Conservation (phyloP, 2,329 filamentous ascomycete species). For the Dryadomyces sulphureus region DNA sequence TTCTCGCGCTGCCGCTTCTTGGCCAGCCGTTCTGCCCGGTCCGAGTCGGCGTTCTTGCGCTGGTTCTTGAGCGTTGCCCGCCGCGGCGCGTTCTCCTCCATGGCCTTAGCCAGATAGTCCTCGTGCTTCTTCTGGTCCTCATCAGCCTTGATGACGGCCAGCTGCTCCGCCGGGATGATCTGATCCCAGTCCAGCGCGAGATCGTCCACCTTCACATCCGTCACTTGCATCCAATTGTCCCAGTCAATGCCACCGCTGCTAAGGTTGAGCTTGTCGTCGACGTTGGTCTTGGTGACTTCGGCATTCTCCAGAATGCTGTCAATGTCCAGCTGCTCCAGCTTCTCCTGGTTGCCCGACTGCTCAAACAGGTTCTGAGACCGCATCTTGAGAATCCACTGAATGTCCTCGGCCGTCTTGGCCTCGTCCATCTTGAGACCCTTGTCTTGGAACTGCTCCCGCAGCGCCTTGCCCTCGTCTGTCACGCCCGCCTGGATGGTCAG, state of each 20-base stretch:
- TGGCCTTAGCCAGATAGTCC: conserved; percentile 64
- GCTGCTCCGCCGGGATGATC: conserved; percentile 87
- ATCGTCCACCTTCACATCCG: conserved; percentile 87
- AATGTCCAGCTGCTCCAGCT: conserved; percentile 92
- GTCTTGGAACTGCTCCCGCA: conserved; percentile 61
- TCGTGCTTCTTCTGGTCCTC: conserved; percentile 76
- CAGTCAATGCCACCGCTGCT: conserved; percentile 74
- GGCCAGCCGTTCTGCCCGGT: conserved; percentile 47
- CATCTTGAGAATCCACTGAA: conserved; percentile 90
- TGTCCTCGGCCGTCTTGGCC: conserved; percentile 83
- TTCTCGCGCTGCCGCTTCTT: conserved; percentile 53
- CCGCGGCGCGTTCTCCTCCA: conserved; percentile 75
- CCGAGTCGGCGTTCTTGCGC: conserved; percentile 33
- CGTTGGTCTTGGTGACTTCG: conserved; percentile 91
- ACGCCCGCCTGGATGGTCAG: conserved; percentile 95
- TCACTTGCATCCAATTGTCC: conserved; percentile 95
- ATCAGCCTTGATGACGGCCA: conserved; percentile 78
- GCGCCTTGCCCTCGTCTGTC: conserved; percentile 81
- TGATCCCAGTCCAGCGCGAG: conserved; percentile 83
- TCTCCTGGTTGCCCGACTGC: conserved; percentile 90
- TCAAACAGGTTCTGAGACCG: conserved; percentile 99
- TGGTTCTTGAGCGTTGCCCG: conserved; percentile 49
- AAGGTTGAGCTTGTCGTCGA: conserved; percentile 79
- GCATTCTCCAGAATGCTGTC: conserved; percentile 94
- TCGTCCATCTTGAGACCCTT: conserved; percentile 61